These are phyloP conservation scores for Gelatoporia subvermispora DNA, from an alignment of 768 basidiomycete species.

Conservation along the genomic window DNA sequence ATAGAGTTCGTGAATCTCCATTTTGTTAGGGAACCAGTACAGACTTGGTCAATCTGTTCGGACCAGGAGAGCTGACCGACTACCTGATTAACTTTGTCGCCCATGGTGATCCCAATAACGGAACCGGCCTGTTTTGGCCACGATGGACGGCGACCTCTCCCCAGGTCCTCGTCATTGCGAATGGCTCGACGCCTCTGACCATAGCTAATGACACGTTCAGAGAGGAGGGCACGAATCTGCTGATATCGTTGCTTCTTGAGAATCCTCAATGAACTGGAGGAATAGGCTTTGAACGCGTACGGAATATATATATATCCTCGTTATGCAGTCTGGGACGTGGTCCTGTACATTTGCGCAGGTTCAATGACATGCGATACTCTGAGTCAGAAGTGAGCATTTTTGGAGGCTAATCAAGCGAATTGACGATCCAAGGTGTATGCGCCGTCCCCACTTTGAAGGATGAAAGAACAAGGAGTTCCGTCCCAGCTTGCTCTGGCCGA, in stretches of 20 bases:
- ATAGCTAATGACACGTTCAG: conserved; percentile 15
- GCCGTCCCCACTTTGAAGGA: no score
- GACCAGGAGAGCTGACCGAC: conserved; percentile 38
- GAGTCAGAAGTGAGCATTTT: no score
- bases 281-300: no score
- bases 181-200: conserved; percentile 4
- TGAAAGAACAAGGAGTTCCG: no score
- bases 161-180: conserved; percentile 4
- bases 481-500: no score
- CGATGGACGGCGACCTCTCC: conserved; percentile 6
- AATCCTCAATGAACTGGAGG: conserved; percentile 5
- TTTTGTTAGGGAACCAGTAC: conserved; percentile 35
- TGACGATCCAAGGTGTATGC: no score
- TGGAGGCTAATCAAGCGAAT: no score
- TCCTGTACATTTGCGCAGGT: no score
- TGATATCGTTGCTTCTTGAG: conserved; percentile 12
- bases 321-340: no score
- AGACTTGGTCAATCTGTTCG: conserved; percentile 40
- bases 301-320: no score
- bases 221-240: conserved; percentile 9
- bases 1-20: no score
- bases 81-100: conserved; percentile 37
- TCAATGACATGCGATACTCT: no score
- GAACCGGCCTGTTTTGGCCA: conserved; percentile 11
- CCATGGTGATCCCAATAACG: conserved; percentile 21